phyloP scores from a whole-genome alignment of 768 basidiomycete genomes.

The Fibroporia radiculosa region DNA sequence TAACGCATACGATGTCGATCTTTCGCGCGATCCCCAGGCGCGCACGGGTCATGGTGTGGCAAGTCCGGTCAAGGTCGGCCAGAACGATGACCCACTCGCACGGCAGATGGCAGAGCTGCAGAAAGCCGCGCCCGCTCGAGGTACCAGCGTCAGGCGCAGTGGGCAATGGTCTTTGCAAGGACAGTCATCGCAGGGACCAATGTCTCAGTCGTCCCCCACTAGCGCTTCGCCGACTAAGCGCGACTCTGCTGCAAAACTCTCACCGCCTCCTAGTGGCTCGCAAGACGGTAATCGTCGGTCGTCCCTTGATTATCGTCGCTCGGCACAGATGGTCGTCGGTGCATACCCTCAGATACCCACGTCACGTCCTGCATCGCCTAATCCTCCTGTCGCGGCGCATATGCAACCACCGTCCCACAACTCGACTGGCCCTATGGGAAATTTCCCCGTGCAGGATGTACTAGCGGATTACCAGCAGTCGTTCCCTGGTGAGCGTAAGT shows the following conservation, averaged over 20 bases:
- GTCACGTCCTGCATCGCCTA: slow-evolving; percentile 72
- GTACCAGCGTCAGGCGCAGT: slow-evolving; percentile 41
- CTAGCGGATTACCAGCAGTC: slow-evolving; percentile 73
- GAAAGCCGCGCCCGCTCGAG: slow-evolving; percentile 18
- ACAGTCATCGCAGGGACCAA: slow-evolving; percentile 12
- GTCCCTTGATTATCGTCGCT: slow-evolving; percentile 60
- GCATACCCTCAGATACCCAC: slow-evolving; percentile 47
- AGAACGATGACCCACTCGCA: slow-evolving; percentile 52
- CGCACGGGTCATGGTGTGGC: slow-evolving; percentile 13
- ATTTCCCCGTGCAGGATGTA: slow-evolving; percentile 65
- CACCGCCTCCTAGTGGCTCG: slow-evolving; percentile 28
- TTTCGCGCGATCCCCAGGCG: slow-evolving; percentile 19
- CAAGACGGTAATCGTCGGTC: slow-evolving; percentile 16
- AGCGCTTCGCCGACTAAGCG: slow-evolving; percentile 1
- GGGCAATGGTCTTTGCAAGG: slow-evolving; percentile 13
- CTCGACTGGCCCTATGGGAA: slow-evolving; percentile 31
- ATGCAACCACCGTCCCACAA: slow-evolving; percentile 38
- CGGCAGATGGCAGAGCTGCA: slow-evolving; percentile 54
- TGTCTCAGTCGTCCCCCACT: slow-evolving; percentile 8
- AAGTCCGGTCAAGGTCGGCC: slow-evolving; percentile 23
- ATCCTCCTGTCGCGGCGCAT: slow-evolving; percentile 31
- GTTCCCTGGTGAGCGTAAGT: slow-evolving; percentile 77
- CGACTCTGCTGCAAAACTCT: slow-evolving; percentile 21
- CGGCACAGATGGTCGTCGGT: slow-evolving; percentile 76
- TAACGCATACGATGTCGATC: slow-evolving; percentile 43